Base-by-base conservation (phyloP, 1,139 yeast species). In the Casaregolazyma suthepensis region DNA sequence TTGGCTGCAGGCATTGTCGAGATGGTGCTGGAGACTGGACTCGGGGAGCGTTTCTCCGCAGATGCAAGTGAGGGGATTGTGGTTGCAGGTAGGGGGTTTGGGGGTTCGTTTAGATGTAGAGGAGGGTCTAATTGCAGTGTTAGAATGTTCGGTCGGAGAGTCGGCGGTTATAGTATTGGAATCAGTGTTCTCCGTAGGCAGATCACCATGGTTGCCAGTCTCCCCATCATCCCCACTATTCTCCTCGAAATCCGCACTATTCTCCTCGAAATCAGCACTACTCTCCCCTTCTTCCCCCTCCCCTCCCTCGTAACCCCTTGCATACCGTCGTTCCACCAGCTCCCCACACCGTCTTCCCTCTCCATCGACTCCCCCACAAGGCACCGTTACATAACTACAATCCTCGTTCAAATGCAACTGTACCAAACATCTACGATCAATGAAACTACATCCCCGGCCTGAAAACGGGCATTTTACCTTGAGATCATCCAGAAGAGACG, bases 401-500 rank as follows among this genome's bases (percentile, higher is more conserved):
- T 75, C 79, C 1, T 66, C 65, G 6, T 69, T 50, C 1, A 81
- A 70, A 66, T 84, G 90, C 47, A 72, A 75, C 48, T 76, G 77
- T 5, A 83, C 61, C 53, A 79, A 77, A 86, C 89, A 83, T 29
- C 88, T 69, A 56, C 80, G 73, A 1, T 85, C 86, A 2, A 60
- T 62, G 82, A 83, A 80, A 1, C 60, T 66, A 64, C 90, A 84
- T 0, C 89, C 90, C 49, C 84, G 64, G 40, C 67, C 70, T 12
- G 63, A 54, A 60, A 81, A 80, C 52, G 83, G 73, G 62, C 90
- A 85, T 48, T 64, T 68, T 0, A 83, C 87, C 52, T 73, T 71
- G 49, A 84, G 71, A 52, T 83, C 88, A 62, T 83, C 87, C 1
- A 83, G 74, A 61, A 84, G 71, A 59, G 83, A 82, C n/a, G 78